A percentile compares a stretch with the other conserved stretches of the same genome.
Evolutionary conservation across 345 rosid species (phyloP).

Genomic region (Brassica carinata): DNA sequence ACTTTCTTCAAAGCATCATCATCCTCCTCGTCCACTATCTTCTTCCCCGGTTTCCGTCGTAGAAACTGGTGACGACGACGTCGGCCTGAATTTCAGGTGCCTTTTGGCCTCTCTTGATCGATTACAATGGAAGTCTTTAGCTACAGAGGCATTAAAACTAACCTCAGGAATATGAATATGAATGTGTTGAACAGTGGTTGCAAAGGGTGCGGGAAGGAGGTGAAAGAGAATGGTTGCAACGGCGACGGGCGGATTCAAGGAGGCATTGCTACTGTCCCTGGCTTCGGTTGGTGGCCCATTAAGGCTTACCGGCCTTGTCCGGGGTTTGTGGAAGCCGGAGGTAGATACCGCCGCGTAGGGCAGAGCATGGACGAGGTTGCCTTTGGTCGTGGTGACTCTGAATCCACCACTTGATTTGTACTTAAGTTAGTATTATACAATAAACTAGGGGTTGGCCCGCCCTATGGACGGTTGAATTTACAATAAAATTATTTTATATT

Average conservation of each 20-base stretch:
- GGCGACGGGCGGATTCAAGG: conserved; percentile 98
- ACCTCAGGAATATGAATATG: conserved; percentile 1
- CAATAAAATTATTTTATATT: too few species aligned
- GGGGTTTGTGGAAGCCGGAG: conserved; percentile 80
- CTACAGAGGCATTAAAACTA: background rate
- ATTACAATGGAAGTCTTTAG: background rate
- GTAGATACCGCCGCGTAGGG: conserved; percentile 70
- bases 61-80: conserved; percentile 40
- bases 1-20: conserved; percentile 38
- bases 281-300: conserved; percentile 99
- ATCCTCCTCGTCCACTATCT: conserved; percentile 36
- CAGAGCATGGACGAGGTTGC: conserved; percentile 97
- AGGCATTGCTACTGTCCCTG: conserved; percentile 90
- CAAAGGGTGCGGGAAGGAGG: conserved; percentile 76
- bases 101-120: background rate
- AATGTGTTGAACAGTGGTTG: conserved; percentile 62
- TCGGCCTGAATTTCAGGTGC: conserved; percentile 49
- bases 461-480: too few species aligned
- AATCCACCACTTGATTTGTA: background rate
- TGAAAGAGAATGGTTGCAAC: conserved; percentile 81
- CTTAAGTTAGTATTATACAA: too few species aligned
- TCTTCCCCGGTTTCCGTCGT: conserved; percentile 40
- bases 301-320: conserved; percentile 97
- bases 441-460: too few species aligned
- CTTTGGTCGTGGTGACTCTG: conserved; percentile 53